Base-by-base conservation (phyloP, 441 rosid genomes). In the Manihot esculenta region DNA sequence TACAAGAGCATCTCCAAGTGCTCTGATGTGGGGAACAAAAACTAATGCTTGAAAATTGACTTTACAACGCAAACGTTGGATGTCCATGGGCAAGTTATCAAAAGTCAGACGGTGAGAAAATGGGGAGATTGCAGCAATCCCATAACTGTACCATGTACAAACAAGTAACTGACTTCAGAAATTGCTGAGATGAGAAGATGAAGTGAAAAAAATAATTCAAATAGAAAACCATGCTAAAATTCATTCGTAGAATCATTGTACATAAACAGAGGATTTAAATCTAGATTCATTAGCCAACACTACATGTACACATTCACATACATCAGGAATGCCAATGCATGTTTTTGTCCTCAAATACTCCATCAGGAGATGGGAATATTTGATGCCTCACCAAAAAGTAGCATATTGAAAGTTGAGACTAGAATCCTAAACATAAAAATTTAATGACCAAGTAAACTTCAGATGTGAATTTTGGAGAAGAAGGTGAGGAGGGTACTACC, bases 21-120 rank as follows among this genome's bases (percentile, higher is more conserved):
- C 85, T 82, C 82, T 86, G 73, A 95, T 81, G 82, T 91, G 97
- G 21, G 95, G 97, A 50, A 95, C 98, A 80, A 95, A 95, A 73
- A 76, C 80, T 70, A 95, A 74, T 21, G 95, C 99, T 84, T 93
- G 84, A 75, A 95, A 95, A 76, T 93, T 95, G 62, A 89, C 99
- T 88, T 93, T 95, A 76, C 97, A 95, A 27, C 99, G 93, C 30
- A 95, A 65, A n/a, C 79, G 80, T 70, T 95, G 97, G 56, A 95
- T 88, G 60, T 89, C 93, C 83, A 64, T 80, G 1, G 97, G 97
- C 80, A 95, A 87, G 83, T 86, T 89, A 77, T 95, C 98, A 35
- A 89, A 95, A 53, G 98, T 82, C 79, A 95, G 77, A 41, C 99
- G 98, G 70, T 95, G 98, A 61, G 99, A 95, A 80, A 95, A 95